Evolutionary conservation across 495 filamentous ascomycete species (phyloP).

Genomic region (Pseudevernia furfuracea): DNA sequence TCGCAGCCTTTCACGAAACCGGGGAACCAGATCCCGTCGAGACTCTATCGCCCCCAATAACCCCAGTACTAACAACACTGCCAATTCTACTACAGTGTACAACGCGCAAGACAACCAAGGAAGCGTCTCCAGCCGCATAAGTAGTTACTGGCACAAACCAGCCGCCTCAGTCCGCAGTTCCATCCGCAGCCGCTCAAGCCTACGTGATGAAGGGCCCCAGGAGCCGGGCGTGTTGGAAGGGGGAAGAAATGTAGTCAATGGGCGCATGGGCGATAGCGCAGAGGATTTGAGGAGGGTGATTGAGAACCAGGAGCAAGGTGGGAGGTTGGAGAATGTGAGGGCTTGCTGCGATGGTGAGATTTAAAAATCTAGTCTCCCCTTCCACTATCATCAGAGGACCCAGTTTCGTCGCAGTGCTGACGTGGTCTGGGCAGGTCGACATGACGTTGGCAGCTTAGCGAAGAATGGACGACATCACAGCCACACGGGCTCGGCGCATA

Average conservation of each 20-base stretch:
- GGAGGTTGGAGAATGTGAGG: slow-evolving; percentile 79
- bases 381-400: not conserved
- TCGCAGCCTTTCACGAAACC: slow-evolving; percentile 21
- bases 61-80: not conserved
- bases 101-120: slow-evolving; percentile 6
- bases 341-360: slow-evolving; percentile 96
- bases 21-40: slow-evolving; percentile 7
- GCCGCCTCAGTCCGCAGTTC: slow-evolving; percentile 21
- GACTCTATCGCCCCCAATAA: not conserved
- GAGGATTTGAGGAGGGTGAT: slow-evolving; percentile 73
- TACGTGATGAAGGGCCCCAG: slow-evolving; percentile 22
- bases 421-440: slow-evolving; percentile 52
- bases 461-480: slow-evolving; percentile 28
- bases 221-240: slow-evolving; percentile 39
- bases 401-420: not conserved
- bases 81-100: not conserved
- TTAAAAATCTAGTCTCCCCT: not conserved
- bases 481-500: slow-evolving; percentile 15
- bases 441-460: slow-evolving; percentile 50
- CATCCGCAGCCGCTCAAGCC: slow-evolving; percentile 24
- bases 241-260: slow-evolving; percentile 33
- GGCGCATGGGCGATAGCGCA: slow-evolving; percentile 49
- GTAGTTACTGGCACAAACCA: slow-evolving; percentile 6
- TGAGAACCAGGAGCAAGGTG: slow-evolving; percentile 54
- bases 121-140: slow-evolving; percentile 13